A percentile compares a stretch with the other conserved stretches of the same genome.
phyloP scores from a whole-genome alignment of 2,329 filamentous ascomycete species.

The Parastagonospora avenae region DNA sequence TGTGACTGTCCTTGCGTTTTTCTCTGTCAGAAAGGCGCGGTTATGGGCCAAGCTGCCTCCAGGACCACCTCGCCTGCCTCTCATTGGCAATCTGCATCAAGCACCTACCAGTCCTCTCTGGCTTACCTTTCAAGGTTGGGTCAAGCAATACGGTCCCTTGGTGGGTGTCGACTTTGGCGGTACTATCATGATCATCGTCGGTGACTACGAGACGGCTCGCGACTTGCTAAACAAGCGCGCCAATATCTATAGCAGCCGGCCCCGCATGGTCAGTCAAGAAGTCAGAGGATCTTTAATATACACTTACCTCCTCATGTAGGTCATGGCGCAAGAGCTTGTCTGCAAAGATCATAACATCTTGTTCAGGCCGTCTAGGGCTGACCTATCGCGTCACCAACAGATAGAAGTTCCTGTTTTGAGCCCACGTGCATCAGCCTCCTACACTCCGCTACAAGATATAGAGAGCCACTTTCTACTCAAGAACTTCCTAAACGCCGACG shows the following conservation, averaged over 20 bases:
- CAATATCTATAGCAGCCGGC: conserved; percentile 54
- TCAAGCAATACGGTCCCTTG: conserved; percentile 42
- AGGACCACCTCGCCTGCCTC: conserved; percentile 32
- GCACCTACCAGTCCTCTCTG: conserved; percentile 25
- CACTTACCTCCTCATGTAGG: conserved; percentile 1
- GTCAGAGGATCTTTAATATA: too few species aligned
- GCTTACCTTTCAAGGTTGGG: conserved; percentile 39
- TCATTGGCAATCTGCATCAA: conserved; percentile 44
- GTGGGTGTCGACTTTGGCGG: conserved; percentile 40
- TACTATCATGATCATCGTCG: conserved; percentile 48
- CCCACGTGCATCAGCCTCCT: conserved; percentile 34
- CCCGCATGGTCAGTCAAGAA: conserved; percentile 46
- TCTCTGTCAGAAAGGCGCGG: neutral
- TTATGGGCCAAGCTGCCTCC: conserved; percentile 21
- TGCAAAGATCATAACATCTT: conserved; percentile 48
- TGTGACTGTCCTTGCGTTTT: neutral
- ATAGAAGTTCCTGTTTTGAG: conserved; percentile 44
- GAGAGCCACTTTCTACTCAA: conserved; percentile 51
- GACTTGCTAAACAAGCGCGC: conserved; percentile 60
- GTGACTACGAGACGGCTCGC: conserved; percentile 54
- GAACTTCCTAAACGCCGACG: conserved; percentile 43
- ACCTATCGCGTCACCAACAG: conserved; percentile 47
- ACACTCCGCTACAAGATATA: conserved; percentile 49
- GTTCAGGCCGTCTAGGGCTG: conserved; percentile 44
- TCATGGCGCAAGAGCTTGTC: conserved; percentile 57